Conservation (phyloP, 1,139 yeast genomes). For the Casaregolazyma suthepensis region DNA sequence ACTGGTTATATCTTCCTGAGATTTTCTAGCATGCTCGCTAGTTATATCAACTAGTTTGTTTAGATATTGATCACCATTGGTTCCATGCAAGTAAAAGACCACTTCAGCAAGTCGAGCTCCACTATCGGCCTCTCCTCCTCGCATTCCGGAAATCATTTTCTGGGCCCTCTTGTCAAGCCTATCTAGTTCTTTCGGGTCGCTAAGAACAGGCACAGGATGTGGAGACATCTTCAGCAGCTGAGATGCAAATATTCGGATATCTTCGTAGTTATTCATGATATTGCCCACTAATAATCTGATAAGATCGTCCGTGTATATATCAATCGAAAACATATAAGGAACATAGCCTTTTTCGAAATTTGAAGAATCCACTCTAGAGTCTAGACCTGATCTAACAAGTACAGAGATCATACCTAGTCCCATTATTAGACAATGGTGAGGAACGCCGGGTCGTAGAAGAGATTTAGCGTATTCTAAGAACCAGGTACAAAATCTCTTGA, state of each 20-base stretch:
- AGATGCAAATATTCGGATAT: conserved; percentile 53
- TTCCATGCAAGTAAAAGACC: conserved; percentile 29
- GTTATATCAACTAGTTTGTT: conserved; percentile 32
- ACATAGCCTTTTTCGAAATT: conserved; percentile 38
- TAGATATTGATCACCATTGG: conserved; percentile 29
- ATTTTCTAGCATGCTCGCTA: conserved; percentile 28
- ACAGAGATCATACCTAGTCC: conserved; percentile 46
- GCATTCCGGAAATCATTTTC: conserved; percentile 45
- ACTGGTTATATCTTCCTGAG: conserved; percentile 32
- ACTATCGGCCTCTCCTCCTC: conserved; percentile 73
- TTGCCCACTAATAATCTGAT: conserved; percentile 51
- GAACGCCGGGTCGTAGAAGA: conserved; percentile 58
- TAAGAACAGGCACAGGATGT: conserved; percentile 26
- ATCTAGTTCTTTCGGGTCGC: conserved; percentile 17
- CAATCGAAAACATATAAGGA: conserved; percentile 41
- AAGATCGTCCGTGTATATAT: conserved; percentile 38
- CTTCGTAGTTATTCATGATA: conserved; percentile 67
- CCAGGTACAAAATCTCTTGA: conserved; percentile 39
- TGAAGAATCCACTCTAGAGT: conserved; percentile 36
- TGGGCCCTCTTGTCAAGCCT: conserved; percentile 38
- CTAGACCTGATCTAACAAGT: conserved; percentile 53
- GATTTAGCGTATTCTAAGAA: conserved; percentile 38
- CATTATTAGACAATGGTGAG: conserved; percentile 55
- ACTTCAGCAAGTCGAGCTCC: conserved; percentile 66
- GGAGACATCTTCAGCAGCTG: conserved; percentile 48